Base-by-base conservation (phyloP, 805 yeast species). In the Starmera quercuum region DNA sequence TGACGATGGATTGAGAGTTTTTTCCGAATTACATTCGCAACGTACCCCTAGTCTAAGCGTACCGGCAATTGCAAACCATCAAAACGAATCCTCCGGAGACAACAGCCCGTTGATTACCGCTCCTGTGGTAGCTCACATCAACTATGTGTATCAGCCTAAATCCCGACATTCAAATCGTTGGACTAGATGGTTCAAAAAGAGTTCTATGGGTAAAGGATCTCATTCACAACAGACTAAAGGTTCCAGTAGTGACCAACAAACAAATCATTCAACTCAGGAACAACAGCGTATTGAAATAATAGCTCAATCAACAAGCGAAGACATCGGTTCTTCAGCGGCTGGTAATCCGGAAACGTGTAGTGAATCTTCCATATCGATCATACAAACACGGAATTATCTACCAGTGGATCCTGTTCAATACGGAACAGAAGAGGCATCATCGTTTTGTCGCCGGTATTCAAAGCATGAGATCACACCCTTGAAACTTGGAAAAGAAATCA, bases 111-210 rank as follows among this genome's bases (percentile, higher is more conserved):
- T 24, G 9, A n/a, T 24, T 8, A n/a, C 12, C 7, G 26, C 26
- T 24, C 10, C 7, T 33, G 35, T 28, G 24, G 40, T 42, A 8
- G 40, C 37, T 15, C 38, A 44, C 18, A 38, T 42, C 30, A 41
- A 36, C n/a, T 8, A 15, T 21, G 17, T 15, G 21, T 13, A 15
- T 20, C 16, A 21, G 9, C 31, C 10, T 17, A n/a, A n/a, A n/a
- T n/a, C n/a, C n/a, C n/a, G n/a, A n/a, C n/a, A n/a, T n/a, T n/a
- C n/a, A n/a, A n/a, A n/a, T n/a, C 22, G 20, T 29, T 23, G 15
- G 5, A 17, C 7, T 10, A 19, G 7, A 12, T 16, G 14, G 23
- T n/a, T 16, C 8, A 15, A 7, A 12, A 30, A 20, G 15, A 20
- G 16, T n/a, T 21, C 8, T 15, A n/a, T 15, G 20, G 10, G 13